These are phyloP conservation scores for Lachancea sp. DNA, from an alignment of 805 yeast genomes.

Conservation along the genomic window DNA sequence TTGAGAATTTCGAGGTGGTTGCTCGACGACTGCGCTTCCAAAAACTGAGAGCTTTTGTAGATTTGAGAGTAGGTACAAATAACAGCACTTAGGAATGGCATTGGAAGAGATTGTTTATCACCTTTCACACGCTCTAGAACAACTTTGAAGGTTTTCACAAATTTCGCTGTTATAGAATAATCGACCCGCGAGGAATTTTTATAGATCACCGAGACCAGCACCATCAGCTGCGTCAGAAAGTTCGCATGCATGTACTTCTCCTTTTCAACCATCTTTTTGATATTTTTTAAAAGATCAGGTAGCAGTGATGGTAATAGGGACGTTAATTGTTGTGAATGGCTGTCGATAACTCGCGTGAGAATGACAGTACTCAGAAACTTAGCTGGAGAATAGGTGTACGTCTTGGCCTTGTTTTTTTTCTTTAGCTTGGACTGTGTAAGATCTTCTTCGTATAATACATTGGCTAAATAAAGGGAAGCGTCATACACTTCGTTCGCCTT, in stretches of 20 bases:
- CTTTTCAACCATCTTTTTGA: slow-evolving; percentile 32
- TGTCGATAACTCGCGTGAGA: slow-evolving; percentile 29
- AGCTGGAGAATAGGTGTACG: slow-evolving; percentile 22
- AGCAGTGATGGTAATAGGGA: slow-evolving; percentile 33
- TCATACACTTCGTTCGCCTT: slow-evolving; percentile 22
- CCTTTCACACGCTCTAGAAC: slow-evolving; percentile 19
- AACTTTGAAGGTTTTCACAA: slow-evolving; percentile 22
- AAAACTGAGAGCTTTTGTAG: slow-evolving; percentile 19
- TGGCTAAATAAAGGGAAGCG: slow-evolving; percentile 23
- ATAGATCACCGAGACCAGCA: slow-evolving; percentile 19
- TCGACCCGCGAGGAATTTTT: slow-evolving; percentile 12
- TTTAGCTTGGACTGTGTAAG: slow-evolving; percentile 6
- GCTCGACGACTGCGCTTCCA: slow-evolving; percentile 18
- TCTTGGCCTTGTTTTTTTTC: slow-evolving; percentile 20
- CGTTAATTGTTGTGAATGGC: slow-evolving; percentile 30
- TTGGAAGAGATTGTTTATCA: slow-evolving; percentile 24
- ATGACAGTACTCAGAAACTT: slow-evolving; percentile 29
- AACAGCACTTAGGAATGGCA: slow-evolving; percentile 21
- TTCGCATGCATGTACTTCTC: slow-evolving; percentile 29
- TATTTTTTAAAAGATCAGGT: slow-evolving; percentile 27
- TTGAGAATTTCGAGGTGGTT: slow-evolving; percentile 16
- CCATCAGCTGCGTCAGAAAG: slow-evolving; percentile 24
- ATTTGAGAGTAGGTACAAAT: slow-evolving; percentile 23
- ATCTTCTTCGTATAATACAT: slow-evolving; percentile 28
- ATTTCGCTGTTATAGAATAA: slow-evolving; percentile 16